These are phyloP conservation scores for Scheffersomyces spartinae DNA, from an alignment of 805 yeast genomes.

Conservation along the genomic window DNA sequence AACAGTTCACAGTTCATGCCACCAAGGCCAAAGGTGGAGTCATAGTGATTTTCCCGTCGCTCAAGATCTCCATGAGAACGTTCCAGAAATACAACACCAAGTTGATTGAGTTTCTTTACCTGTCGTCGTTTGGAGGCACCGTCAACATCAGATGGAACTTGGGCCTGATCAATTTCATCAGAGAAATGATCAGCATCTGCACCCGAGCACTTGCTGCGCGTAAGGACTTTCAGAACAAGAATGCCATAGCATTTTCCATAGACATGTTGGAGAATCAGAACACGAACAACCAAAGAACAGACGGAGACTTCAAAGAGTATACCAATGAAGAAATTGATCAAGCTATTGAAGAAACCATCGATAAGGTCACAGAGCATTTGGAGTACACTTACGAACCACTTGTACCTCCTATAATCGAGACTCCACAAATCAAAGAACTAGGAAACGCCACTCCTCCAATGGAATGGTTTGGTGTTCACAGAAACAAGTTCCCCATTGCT, in stretches of 20 bases:
- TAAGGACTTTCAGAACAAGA: slow-evolving; percentile 13
- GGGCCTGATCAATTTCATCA: slow-evolving; percentile 79
- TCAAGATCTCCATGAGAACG: slow-evolving; percentile 65
- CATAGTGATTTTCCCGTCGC: slow-evolving; percentile 69
- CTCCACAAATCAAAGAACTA: slow-evolving; percentile 81
- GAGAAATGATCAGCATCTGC: too few species aligned
- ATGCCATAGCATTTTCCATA: too few species aligned
- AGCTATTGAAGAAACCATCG: slow-evolving; percentile 25
- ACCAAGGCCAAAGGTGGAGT: slow-evolving; percentile 63
- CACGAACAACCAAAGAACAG: too few species aligned
- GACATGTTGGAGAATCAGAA: slow-evolving; percentile 5
- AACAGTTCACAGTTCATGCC: slow-evolving; percentile 45
- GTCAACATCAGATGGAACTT: slow-evolving; percentile 91
- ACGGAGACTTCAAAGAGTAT: slow-evolving; percentile 9
- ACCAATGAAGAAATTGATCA: slow-evolving; percentile 17
- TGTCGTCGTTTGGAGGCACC: slow-evolving; percentile 74
- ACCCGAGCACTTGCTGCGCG: slow-evolving; percentile 62
- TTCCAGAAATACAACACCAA: slow-evolving; percentile 44
- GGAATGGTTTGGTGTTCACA: slow-evolving; percentile 94
- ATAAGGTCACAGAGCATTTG: slow-evolving; percentile 23
- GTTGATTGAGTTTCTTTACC: slow-evolving; percentile 53
- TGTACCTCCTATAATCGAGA: slow-evolving; percentile 70
- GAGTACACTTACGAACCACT: slow-evolving; percentile 50
- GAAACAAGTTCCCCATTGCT: slow-evolving; percentile 74
- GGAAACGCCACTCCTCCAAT: slow-evolving; percentile 97